Base-by-base conservation (phyloP, 2,329 filamentous ascomycete genomes). In the Dryadomyces sulphureus region DNA sequence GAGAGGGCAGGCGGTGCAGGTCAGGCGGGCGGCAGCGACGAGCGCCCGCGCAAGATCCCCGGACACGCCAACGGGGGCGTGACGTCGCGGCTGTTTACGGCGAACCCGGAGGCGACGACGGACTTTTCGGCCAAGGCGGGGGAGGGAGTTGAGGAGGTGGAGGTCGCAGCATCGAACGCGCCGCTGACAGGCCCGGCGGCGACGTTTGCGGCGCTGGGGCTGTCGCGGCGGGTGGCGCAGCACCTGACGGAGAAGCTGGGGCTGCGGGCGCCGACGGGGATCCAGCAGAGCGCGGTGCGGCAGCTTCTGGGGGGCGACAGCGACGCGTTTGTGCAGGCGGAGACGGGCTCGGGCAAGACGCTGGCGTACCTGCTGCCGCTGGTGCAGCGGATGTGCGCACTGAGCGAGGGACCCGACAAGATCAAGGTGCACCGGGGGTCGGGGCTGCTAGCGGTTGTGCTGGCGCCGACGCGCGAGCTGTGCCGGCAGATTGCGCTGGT, bases 271-370 rank as follows among this genome's bases (percentile, higher is more conserved):
- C 92, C 92, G 6, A 98, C 92, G 0, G 87, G 86, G 0, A 95
- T 98, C 59, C 92, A 98, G 64, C 89, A 89, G 55, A 86, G 85
- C 50, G 83, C 90, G 1, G 81, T 98, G 35, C 73, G 84, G 38
- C 81, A 92, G 55, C 66, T 98, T 50, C 64, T 94, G 39, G 79
- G 79, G 38, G 81, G 83, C 45, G 84, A 94, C 55, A 80, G 77
- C 40, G 92, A 98, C 66, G 89, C 89, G 2, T 98, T 98, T 56
- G 82, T 98, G 30, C 92, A 96, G 61, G 93, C 92, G 3, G 84
- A 98, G 65, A 98, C 92, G 0, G 92, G 92, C 54, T 98, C 92
- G 0, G 92, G 92, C 65, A 98, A 98, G 66, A 98, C 92, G 0
- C 66, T 98, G 49, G 86, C 92, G n/a, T 98, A 98, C 60, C 72